A percentile compares a stretch with the other conserved stretches of the same genome.
These are phyloP conservation scores for Ophiostoma tasmaniense DNA, from an alignment of 2,329 filamentous ascomycete species.

Conservation along the genomic window DNA sequence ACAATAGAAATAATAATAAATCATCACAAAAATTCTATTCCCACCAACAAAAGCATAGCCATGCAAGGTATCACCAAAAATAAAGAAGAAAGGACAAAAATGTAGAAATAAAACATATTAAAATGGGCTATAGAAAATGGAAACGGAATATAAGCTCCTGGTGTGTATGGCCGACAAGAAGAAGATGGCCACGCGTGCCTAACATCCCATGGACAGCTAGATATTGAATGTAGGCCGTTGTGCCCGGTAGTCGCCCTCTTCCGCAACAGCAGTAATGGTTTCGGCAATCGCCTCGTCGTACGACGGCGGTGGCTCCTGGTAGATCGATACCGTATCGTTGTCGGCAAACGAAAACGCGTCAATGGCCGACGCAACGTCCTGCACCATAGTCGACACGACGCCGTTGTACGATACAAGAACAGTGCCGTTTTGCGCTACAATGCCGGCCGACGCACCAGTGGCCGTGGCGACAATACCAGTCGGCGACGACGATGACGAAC, in stretches of 20 bases:
- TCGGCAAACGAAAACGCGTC: constrained; percentile 16
- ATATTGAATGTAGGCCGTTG: background rate
- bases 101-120: background rate
- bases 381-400: constrained; percentile 13
- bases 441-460: background rate
- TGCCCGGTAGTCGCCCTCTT: background rate
- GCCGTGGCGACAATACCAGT: background rate
- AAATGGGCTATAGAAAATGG: background rate
- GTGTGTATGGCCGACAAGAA: background rate
- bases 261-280: background rate
- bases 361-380: constrained; percentile 15
- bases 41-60: background rate
- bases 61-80: background rate
- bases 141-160: background rate
- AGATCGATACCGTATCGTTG: constrained; percentile 25
- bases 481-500: background rate
- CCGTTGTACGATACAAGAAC: constrained; percentile 15
- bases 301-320: constrained; percentile 79
- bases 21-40: too few species aligned
- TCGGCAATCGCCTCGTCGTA: constrained; percentile 87
- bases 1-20: too few species aligned
- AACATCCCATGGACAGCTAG: background rate
- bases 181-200: background rate
- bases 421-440: constrained; percentile 10
- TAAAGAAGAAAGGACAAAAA: background rate